Percentiles rank a stretch among this genome's conserved stretches.
phyloP scores from a whole-genome alignment of 1,284 basidiomycete genomes.

The Leccinum pachyderme region DNA sequence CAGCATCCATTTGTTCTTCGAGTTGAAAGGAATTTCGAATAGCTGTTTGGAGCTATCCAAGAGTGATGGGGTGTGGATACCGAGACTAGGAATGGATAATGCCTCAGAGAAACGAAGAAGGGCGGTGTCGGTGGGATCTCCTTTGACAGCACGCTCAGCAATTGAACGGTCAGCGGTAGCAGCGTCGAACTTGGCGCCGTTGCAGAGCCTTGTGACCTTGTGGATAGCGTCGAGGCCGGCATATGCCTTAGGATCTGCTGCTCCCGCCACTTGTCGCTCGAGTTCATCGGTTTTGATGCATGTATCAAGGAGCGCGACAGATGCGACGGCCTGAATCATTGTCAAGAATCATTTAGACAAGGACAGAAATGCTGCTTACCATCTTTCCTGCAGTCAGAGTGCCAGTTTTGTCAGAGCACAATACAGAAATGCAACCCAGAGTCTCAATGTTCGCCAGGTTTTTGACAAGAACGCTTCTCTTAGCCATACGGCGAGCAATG shows the following conservation, averaged over 20 bases:
- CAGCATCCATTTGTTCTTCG: conserved; percentile 66
- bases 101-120: conserved; percentile 57
- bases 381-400: conserved; percentile 44
- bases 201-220: conserved; percentile 54
- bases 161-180: conserved; percentile 34
- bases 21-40: conserved; percentile 58
- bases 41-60: conserved; percentile 25
- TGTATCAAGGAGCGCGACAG: conserved; percentile 41
- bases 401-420: conserved; percentile 56
- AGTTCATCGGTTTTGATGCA: conserved; percentile 30
- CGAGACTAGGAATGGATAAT: conserved; percentile 28
- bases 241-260: conserved; percentile 7
- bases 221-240: conserved; percentile 36
- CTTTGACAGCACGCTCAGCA: conserved; percentile 48
- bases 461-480: conserved; percentile 56
- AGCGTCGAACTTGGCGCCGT: conserved; percentile 55
- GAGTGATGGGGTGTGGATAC: conserved; percentile 22
- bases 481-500: conserved; percentile 48
- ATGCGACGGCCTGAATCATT: conserved; percentile 38
- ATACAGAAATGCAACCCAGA: conserved; percentile 56
- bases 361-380: conserved; percentile 17
- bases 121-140: conserved; percentile 64
- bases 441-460: conserved; percentile 59
- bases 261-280: conserved; percentile 11
- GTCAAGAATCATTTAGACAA: background rate